Evolutionary conservation across 176 grass and related monocot genomes (phyloP).

Genomic region (Oryza coarctata): DNA sequence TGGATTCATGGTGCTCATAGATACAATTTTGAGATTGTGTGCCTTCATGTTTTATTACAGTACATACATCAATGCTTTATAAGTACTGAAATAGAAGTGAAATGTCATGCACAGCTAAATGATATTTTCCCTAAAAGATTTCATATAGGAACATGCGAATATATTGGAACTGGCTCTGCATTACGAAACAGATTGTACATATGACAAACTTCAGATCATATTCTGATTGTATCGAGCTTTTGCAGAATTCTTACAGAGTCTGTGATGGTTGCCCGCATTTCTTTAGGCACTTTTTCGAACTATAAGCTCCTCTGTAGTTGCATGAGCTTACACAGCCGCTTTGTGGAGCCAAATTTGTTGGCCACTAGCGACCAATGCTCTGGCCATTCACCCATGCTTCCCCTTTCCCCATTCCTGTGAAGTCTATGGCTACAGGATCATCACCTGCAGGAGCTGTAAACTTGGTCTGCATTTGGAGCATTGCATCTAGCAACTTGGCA

Average conservation of each 20-base stretch:
- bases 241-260: constrained; percentile 53
- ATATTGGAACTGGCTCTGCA: not conserved
- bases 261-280: constrained; percentile 97
- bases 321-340: constrained; percentile 69
- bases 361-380: constrained; percentile 97
- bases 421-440: constrained; percentile 87
- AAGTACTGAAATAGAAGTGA: constrained; percentile 5
- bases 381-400: constrained; percentile 95
- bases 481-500: constrained; percentile 28
- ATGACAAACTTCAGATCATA: not conserved
- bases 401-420: constrained; percentile 92
- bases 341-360: constrained; percentile 61
- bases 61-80: not conserved
- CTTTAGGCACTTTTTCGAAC: constrained; percentile 74
- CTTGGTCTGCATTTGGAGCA: constrained; percentile 56
- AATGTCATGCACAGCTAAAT: constrained; percentile 2
- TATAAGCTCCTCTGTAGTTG: constrained; percentile 73
- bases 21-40: not conserved
- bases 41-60: not conserved
- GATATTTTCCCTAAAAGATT: not conserved
- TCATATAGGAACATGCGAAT: not conserved
- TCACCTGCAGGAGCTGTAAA: constrained; percentile 70
- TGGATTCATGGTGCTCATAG: not conserved
- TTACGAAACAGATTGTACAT: not conserved
- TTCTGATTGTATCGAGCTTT: not conserved